Base-by-base conservation (phyloP, 768 basidiomycete species). In the Leccinellum albellum region DNA sequence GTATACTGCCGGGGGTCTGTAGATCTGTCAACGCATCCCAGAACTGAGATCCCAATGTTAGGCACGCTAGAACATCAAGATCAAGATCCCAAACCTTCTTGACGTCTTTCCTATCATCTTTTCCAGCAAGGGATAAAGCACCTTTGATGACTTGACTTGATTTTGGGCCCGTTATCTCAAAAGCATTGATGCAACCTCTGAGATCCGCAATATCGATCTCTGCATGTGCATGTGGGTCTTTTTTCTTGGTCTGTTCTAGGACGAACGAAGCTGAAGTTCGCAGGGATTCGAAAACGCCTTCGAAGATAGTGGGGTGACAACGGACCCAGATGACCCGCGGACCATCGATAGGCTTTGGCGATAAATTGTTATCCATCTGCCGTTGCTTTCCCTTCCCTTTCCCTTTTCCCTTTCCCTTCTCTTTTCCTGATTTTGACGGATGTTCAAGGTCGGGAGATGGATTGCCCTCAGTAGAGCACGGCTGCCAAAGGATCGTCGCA, bases 151-250 rank as follows among this genome's bases (percentile, higher is more conserved):
- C 82, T 66, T 89, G 87, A 53, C 80, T 90, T 0, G 89, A 79
- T 67, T 85, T 89, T 3, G 91, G 91, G 3, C 96, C 96, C 78
- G 89, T 88, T 32, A 98, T 82, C 69, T 98, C 95, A 63, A 96
- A 96, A 6, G 85, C 78, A 59, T 89, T 90, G 44, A 93, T 63
- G 50, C 85, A 81, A 2, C 83, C 84, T 54, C 87, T 76, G 49
- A 94, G 70, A 67, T 95, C 90, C 7, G 79, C 77, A 15, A 95
- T 77, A 61, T 91, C 85, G 10, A 94, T 71, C 21, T 78, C 75
- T 13, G 62, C 68, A 4, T 60, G 50, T 23, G 59, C 56, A 3
- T 62, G 60, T 12, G 64, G 59, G 24, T 68, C 53, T 13, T 59
- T 64, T 51, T 63, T 59, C 53, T 65, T 73, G 24, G 68, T 67